Base-by-base conservation (phyloP, 106 monocot genomes). In the Dendrobium officinale region DNA sequence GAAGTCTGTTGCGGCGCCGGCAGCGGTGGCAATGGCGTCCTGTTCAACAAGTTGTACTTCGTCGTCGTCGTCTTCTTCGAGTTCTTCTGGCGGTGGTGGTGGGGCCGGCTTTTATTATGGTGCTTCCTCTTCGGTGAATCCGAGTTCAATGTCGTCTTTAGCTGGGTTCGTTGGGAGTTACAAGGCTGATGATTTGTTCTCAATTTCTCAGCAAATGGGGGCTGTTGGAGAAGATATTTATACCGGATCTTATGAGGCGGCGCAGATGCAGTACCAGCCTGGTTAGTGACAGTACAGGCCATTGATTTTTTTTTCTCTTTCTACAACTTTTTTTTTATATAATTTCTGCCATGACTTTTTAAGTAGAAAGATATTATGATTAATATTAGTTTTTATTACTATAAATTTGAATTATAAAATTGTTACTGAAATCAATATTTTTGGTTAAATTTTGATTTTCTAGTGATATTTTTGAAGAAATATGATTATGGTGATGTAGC, bases 121-220 rank as follows among this genome's bases (percentile, higher is more conserved):
- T 37, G 33, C 31, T 70, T 70, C 33, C 33, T 61, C 61, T n/a
- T 19, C 4, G 22, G 61, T 61, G 22, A 51, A 11, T 51, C 51
- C 51, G 51, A 61, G 61, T 61, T 19, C 76, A 19, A 74, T 80
- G 20, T 86, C 84, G 41, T 68, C 70, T 4, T 85, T 81, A n/a
- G 24, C 88, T 31, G 55, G 55, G 17, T 59, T 85, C 22, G 10
- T 84, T 24, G 84, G 80, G 5, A 85, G 61, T 8, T 81, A 79
- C 1, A 81, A 80, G 9, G 85, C 77, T 19, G 93, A 92, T 27
- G 96, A 92, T 84, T 83, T 96, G 79, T 92, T 96, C 79, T 77
- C 93, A 0, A 86, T 93, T 67, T 92, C 96, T 19, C 82, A 90
- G 10, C 96, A 91, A 40, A 96, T 90, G 93, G 70, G 33, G 31